Evolutionary conservation across 371 early-diverging fungal species (phyloP).

Genomic region (Mortierella sp.): DNA sequence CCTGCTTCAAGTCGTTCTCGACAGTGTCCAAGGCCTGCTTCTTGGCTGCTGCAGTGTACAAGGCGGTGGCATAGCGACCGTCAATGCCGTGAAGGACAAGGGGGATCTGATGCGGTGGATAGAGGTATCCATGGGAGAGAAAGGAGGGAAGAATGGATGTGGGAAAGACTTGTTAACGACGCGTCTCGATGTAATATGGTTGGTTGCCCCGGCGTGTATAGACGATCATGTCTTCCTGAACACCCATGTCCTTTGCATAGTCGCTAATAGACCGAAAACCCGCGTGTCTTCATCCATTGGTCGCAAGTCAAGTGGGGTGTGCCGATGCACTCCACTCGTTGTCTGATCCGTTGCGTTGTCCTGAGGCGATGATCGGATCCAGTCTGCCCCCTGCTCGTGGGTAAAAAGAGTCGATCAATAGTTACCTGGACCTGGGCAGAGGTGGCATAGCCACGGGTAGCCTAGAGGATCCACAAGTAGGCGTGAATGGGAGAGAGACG

Average conservation of each 20-base stretch:
- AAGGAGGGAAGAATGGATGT: not conserved
- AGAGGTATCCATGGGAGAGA: not conserved
- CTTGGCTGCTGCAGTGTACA: constrained; percentile 94
- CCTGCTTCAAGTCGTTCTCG: constrained; percentile 83
- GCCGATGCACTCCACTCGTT: no score
- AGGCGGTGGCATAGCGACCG: constrained; percentile 97
- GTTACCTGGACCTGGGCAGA: constrained; percentile 64
- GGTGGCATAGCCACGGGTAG: constrained; percentile 69
- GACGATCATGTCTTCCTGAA: not conserved
- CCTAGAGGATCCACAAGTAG: constrained; percentile 38
- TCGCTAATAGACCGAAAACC: no score
- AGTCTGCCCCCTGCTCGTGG: no score
- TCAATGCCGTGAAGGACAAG: constrained; percentile 91
- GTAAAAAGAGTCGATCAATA: constrained; percentile 4
- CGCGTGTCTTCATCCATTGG: no score
- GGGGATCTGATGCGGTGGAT: constrained; percentile 71
- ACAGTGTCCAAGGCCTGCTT: constrained; percentile 85
- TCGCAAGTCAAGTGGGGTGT: no score
- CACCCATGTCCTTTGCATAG: not conserved
- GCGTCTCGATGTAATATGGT: no score
- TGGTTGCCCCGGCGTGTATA: no score
- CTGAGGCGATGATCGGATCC: no score
- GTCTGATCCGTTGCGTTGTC: no score
- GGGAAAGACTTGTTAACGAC: no score
- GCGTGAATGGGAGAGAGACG: not conserved